Evolutionary conservation across 139 green algal genomes (phyloP), one percentile per base, ranked within the genome.

Genomic region (Chlorella ohadii): DNA sequence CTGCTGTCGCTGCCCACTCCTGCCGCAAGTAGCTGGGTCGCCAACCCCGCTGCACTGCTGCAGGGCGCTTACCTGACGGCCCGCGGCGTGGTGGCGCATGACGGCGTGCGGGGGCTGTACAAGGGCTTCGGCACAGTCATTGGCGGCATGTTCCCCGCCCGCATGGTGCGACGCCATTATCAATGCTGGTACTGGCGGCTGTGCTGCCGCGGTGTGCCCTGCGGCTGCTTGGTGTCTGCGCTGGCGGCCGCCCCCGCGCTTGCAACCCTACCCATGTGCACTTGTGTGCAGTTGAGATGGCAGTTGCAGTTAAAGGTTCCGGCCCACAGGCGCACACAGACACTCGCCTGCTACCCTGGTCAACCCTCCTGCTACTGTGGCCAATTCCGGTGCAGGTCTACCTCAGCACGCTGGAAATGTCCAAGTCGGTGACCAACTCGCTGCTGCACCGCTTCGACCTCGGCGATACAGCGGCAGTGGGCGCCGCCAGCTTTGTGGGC

Each of bases 101-200:
- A 99, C 36, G 95, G 97, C 27, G 56, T 98, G 0, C 88, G 88
- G 0, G 97, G 96, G 7, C 93, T 99, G 51, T 99, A 99, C 86
- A 90, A 94, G 3, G 97, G 95, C 38, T 97, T 97, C 87, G 88
- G 89, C 19, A 96, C 92, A 0, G 92, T 96, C 34, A 65, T 83
- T 0, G 87, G 93, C 27, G 94, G 94, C 28, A 94, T 92, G 7
- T 93, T 97, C 38, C 94, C 94, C 3, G 86, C 76, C 13, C 76
- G 76, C 36, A 82, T 82, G 76, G 76, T 82, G 76, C 67, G 75
- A 34, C 5, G 19, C 59, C 5, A n/a, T n/a, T n/a, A n/a, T n/a
- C n/a, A n/a, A n/a, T n/a, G 59, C 59, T 66, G 25, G 59, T 23
- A 1, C 23, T 33, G 20, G 27, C 1, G 22, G 1, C 2, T 5